Conservation (phyloP, 805 yeast genomes). For the Suhomyces sp. region DNA sequence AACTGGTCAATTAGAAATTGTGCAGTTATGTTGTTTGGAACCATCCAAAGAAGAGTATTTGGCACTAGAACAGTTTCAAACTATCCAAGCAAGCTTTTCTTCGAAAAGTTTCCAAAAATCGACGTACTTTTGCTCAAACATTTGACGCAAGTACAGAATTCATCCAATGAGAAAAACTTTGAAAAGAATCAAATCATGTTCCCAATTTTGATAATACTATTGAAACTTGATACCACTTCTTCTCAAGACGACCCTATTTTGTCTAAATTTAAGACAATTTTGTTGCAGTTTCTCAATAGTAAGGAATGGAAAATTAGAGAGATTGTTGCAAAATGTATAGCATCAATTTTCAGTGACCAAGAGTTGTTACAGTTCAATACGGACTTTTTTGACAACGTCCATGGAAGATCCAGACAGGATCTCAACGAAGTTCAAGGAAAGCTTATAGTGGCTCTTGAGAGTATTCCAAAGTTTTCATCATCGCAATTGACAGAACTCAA, state of each 20-base stretch:
- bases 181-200: conserved; percentile 59
- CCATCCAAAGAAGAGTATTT: conserved; percentile 77
- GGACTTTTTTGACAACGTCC: conserved; percentile 17
- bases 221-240: conserved; percentile 63
- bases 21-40: conserved; percentile 88
- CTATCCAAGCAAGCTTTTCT: conserved; percentile 65
- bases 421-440: conserved; percentile 9
- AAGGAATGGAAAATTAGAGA: conserved; percentile 83
- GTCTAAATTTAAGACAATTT: conserved; percentile 46
- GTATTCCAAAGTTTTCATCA: conserved; percentile 14
- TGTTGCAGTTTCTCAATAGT: conserved; percentile 43
- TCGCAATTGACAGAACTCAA: no score
- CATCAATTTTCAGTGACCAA: conserved; percentile 39
- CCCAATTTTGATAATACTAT: conserved; percentile 71
- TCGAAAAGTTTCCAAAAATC: conserved; percentile 59
- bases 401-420: conserved; percentile 6
- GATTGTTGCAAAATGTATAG: conserved; percentile 72
- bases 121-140: conserved; percentile 47
- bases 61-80: conserved; percentile 50
- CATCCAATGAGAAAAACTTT: conserved; percentile 13
- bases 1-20: conserved; percentile 90
- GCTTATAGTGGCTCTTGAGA: conserved; percentile 22
- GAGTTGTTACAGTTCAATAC: conserved; percentile 19
- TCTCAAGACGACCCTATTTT: conserved; percentile 47
- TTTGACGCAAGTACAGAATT: conserved; percentile 22